phyloP scores from a whole-genome alignment of 1,284 basidiomycete genomes.

The Veloboletus limbatus region DNA sequence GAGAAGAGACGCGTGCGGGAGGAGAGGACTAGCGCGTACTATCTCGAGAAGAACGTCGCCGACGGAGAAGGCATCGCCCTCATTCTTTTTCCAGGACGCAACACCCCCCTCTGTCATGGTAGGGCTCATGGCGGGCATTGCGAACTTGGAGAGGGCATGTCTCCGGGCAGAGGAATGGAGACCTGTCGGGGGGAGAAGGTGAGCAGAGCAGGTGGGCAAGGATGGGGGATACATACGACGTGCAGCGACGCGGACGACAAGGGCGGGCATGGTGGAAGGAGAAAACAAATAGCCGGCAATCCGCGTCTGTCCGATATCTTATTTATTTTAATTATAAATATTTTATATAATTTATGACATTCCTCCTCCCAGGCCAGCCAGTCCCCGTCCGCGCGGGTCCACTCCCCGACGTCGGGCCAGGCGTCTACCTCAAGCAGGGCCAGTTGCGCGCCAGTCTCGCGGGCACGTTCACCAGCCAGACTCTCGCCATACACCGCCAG shows the following conservation, averaged over 20 bases:
- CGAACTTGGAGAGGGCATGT: constrained; percentile 83
- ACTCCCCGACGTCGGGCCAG: constrained; percentile 59
- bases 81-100: constrained; percentile 95
- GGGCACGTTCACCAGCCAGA: constrained; percentile 55
- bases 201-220: not conserved
- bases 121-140: constrained; percentile 99
- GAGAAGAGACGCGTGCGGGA: constrained; percentile 5
- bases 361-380: constrained; percentile 81
- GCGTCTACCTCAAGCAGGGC: constrained; percentile 67
- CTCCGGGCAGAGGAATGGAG: constrained; percentile 79
- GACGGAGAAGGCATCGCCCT: constrained; percentile 85
- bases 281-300: constrained; percentile 18
- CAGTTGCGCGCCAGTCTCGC: constrained; percentile 71
- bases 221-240: constrained; percentile 49
- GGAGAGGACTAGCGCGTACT: constrained; percentile 45
- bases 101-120: constrained; percentile 99
- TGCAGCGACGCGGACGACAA: constrained; percentile 64
- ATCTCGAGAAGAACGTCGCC: constrained; percentile 96
- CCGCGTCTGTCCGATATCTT: constrained; percentile 18
- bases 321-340: constrained; percentile 8
- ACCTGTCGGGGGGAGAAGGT: constrained; percentile 44
- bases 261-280: constrained; percentile 47
- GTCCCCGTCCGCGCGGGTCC: constrained; percentile 60
- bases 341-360: constrained; percentile 29
- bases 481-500: constrained; percentile 52